These are phyloP conservation scores for Macadamia tetraphylla DNA, from an alignment of 164 flowering plant species.

Conservation along the genomic window DNA sequence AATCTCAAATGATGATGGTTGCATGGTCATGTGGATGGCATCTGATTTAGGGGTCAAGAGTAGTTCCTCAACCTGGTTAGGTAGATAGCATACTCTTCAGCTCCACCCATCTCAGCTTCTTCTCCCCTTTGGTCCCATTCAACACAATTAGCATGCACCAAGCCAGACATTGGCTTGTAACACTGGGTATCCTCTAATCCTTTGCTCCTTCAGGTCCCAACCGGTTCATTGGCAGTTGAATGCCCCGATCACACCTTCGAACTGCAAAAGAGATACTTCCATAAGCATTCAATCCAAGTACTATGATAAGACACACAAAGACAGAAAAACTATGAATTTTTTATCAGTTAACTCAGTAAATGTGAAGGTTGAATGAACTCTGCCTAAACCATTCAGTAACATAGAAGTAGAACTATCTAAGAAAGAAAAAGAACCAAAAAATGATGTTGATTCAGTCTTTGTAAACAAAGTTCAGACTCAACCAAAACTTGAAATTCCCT, in stretches of 20 bases:
- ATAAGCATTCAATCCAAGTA: too few species aligned
- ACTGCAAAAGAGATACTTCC: slow-evolving; percentile 27
- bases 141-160: slow-evolving; percentile 49
- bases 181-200: slow-evolving; percentile 64
- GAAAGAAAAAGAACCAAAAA: too few species aligned
- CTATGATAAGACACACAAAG: too few species aligned
- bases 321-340: too few species aligned
- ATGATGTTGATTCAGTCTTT: too few species aligned
- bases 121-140: slow-evolving; percentile 72
- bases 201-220: slow-evolving; percentile 62
- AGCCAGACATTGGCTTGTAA: slow-evolving; percentile 55
- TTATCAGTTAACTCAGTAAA: too few species aligned
- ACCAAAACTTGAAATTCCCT: too few species aligned
- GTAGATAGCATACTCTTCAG: slow-evolving; percentile 53
- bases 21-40: slow-evolving; percentile 33
- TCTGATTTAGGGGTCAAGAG: slow-evolving; percentile 28
- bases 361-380: too few species aligned
- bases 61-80: slow-evolving; percentile 49
- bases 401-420: too few species aligned
- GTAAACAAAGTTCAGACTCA: too few species aligned
- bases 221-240: slow-evolving; percentile 96
- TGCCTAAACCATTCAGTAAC: too few species aligned
- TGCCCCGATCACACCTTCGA: slow-evolving; percentile 83
- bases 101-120: slow-evolving; percentile 36
- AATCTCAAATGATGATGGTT: slow-evolving; percentile 70